Evolutionary conservation across 2,329 filamentous ascomycete genomes (phyloP).

Genomic region (Aquanectria penicillioides): DNA sequence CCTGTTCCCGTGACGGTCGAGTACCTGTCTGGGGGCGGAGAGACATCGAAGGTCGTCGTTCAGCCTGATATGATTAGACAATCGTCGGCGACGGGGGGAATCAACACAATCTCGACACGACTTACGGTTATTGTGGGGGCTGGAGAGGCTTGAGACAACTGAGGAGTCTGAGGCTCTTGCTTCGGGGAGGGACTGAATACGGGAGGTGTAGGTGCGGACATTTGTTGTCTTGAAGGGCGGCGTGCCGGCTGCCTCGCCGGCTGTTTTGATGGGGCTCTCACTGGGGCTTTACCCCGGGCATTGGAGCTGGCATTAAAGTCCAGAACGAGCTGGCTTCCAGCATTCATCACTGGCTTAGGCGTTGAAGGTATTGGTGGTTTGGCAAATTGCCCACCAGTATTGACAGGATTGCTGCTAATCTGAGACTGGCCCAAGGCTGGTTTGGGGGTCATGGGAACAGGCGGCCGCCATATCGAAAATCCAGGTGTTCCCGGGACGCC

Average conservation of each 20-base stretch:
- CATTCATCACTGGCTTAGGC: slow-evolving; percentile 50
- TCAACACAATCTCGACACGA: background rate
- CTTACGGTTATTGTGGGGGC: slow-evolving; percentile 42
- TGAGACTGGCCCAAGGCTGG: slow-evolving; percentile 35
- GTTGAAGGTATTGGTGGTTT: slow-evolving; percentile 53
- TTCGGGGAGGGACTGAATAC: slow-evolving; percentile 42
- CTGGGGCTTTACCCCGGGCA: slow-evolving; percentile 48
- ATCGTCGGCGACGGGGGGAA: background rate
- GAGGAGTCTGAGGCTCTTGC: slow-evolving; percentile 45
- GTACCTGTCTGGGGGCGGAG: slow-evolving; percentile 45
- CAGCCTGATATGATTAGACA: slow-evolving; percentile 36
- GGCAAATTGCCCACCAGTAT: slow-evolving; percentile 43
- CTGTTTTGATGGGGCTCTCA: slow-evolving; percentile 45
- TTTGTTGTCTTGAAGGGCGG: slow-evolving; percentile 36
- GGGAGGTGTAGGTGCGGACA: slow-evolving; percentile 29
- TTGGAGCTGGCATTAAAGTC: slow-evolving; percentile 47
- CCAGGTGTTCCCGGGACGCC: slow-evolving; percentile 48
- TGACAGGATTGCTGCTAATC: slow-evolving; percentile 31
- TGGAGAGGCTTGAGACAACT: slow-evolving; percentile 38
- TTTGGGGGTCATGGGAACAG: slow-evolving; percentile 42
- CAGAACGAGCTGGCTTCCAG: slow-evolving; percentile 49
- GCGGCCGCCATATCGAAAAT: slow-evolving; percentile 51
- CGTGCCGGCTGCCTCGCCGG: slow-evolving; percentile 38
- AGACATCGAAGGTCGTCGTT: slow-evolving; percentile 43
- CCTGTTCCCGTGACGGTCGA: slow-evolving; percentile 54